Evolutionary conservation across 2,329 filamentous ascomycete species (phyloP).

Genomic region (Cladophialophora exuberans): DNA sequence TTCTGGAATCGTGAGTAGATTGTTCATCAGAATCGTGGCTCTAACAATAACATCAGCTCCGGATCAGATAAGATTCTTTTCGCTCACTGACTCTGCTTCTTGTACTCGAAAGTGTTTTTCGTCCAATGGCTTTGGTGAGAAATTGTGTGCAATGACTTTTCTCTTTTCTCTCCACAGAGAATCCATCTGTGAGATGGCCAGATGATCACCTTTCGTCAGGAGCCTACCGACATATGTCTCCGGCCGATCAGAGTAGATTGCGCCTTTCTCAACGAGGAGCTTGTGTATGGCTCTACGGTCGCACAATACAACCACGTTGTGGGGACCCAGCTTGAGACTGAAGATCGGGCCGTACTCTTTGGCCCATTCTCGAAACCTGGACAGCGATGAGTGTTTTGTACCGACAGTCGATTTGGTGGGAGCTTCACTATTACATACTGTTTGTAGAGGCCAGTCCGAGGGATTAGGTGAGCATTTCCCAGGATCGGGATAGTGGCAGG

Average conservation of each 20-base stretch:
- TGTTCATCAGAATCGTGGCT: conserved; percentile 10
- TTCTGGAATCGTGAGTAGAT: conserved; percentile 11
- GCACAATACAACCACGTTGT: conserved; percentile 46
- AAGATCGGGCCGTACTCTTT: conserved; percentile 46
- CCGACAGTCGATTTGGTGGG: not conserved
- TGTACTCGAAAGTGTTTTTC: conserved; percentile 46
- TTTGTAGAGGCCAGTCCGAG: not conserved
- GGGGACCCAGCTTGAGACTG: conserved; percentile 46
- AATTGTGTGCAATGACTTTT: conserved; percentile 48
- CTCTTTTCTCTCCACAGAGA: conserved; percentile 49
- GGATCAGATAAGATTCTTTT: conserved; percentile 43
- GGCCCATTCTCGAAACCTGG: conserved; percentile 19
- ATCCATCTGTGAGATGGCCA: conserved; percentile 51
- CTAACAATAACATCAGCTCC: not conserved
- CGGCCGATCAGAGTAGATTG: conserved; percentile 34
- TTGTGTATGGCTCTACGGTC: conserved; percentile 25
- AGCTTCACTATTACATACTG: not conserved
- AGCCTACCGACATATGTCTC: conserved; percentile 40
- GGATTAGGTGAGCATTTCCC: conserved; percentile 40
- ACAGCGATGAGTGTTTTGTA: not conserved
- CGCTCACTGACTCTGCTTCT: conserved; percentile 53
- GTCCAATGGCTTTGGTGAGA: conserved; percentile 50
- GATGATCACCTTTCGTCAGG: conserved; percentile 51
- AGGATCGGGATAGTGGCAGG: conserved; percentile 48
- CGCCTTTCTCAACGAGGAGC: conserved; percentile 37